Conservation (phyloP, 495 filamentous ascomycete species). For the Aspergillus bridgeri region DNA sequence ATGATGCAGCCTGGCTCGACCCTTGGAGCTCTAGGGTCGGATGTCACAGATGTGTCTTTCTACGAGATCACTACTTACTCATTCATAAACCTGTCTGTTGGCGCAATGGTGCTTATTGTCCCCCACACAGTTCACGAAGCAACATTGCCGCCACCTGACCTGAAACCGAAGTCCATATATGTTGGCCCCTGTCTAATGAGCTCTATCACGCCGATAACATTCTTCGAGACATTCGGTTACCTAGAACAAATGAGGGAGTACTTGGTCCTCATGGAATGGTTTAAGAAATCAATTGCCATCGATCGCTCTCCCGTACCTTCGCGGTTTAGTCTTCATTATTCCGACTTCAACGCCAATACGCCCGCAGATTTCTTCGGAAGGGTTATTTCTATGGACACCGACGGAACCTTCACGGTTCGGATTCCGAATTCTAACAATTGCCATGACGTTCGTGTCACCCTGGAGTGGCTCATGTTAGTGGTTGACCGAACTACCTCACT, state of each 20-base stretch:
- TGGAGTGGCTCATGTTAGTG: slow-evolving; percentile 45
- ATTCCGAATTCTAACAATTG: slow-evolving; percentile 46
- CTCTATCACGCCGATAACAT: slow-evolving; percentile 10
- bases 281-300: slow-evolving; percentile 18
- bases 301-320: slow-evolving; percentile 15
- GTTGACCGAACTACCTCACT: slow-evolving; percentile 27
- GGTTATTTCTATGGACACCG: slow-evolving; percentile 49
- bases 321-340: slow-evolving; percentile 14
- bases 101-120: slow-evolving; percentile 50
- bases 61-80: slow-evolving; percentile 52
- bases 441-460: slow-evolving; percentile 44
- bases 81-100: slow-evolving; percentile 39
- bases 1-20: slow-evolving; percentile 28
- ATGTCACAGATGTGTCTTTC: slow-evolving; percentile 49
- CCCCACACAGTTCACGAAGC: slow-evolving; percentile 25
- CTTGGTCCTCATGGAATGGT: slow-evolving; percentile 19
- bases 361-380: slow-evolving; percentile 53
- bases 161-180: neutral
- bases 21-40: slow-evolving; percentile 40
- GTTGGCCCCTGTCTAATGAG: slow-evolving; percentile 13
- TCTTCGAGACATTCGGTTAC: slow-evolving; percentile 10
- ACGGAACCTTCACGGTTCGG: slow-evolving; percentile 52
- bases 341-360: slow-evolving; percentile 7
- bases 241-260: slow-evolving; percentile 16
- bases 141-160: neutral